These are phyloP conservation scores for Hordeum pubiflorum DNA, from an alignment of 202 grass and related monocot species.

Conservation along the genomic window DNA sequence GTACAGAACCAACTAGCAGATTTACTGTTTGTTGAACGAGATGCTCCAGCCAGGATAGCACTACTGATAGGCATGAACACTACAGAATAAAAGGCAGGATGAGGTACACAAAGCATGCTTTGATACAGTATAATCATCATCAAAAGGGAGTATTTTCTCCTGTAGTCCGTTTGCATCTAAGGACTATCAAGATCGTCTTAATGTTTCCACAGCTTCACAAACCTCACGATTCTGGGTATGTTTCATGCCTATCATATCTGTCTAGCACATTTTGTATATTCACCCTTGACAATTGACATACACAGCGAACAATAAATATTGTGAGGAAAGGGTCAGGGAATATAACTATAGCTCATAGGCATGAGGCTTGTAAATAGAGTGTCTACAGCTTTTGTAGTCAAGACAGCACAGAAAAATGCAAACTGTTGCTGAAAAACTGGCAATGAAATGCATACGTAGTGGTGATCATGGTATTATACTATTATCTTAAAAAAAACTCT, in stretches of 20 bases:
- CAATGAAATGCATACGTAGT: neutral
- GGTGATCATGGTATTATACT: neutral
- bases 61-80: neutral
- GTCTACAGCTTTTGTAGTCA: neutral
- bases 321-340: neutral
- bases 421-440: constrained; percentile 9
- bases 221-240: neutral
- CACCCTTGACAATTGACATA: neutral
- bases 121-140: neutral
- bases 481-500: neutral
- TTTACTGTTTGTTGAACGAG: neutral
- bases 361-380: neutral
- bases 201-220: neutral
- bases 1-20: neutral
- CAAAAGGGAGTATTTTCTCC: neutral
- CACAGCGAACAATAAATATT: neutral
- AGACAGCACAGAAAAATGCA: neutral
- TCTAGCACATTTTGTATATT: neutral
- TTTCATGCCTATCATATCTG: neutral
- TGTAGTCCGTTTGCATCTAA: neutral
- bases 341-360: neutral
- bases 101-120: neutral
- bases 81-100: constrained; percentile 14
- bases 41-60: neutral
- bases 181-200: neutral